Base-by-base conservation (phyloP, 306 rosid genomes). In the Vicia sativa region DNA sequence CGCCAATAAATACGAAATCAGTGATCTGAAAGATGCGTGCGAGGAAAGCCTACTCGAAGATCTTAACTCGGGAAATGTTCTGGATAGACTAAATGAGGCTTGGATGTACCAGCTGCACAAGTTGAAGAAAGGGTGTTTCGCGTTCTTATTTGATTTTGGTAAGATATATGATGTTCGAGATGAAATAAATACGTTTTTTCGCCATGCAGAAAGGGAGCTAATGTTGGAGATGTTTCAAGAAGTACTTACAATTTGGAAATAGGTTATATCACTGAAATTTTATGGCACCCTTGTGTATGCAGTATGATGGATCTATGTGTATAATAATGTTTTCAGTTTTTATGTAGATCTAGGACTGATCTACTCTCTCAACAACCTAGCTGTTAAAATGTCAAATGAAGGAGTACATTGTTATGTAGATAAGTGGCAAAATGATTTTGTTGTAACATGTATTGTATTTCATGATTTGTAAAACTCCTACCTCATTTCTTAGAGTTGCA, bases 31-130 rank as follows among this genome's bases (percentile, higher is more conserved):
- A 79, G 90, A 82, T 52, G 87, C 87, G 0, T 87, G 96, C 4
- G 95, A 90, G 84, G 88, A 87, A 50, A 84, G 96, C 79, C 84
- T 90, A 46, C 35, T 87, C 41, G 96, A 87, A 81, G 95, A 90
- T 80, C 90, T 87, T 21, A 86, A 82, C 82, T 82, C 89, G 0
- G 68, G 38, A 8, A 90, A 90, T 59, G 96, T 90, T 37, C 82
- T 86, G 2, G 88, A 76, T 73, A 87, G 95, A 77, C 81, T 90
- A 38, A 86, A 86, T 18, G 96, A 90, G 37, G 88, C 95, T 5
- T 81, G 86, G 86, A 71, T 87, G 23, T 84, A 86, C 81, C 83
- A 80, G 76, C 77, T 86, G 64, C 57, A 56, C 42, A 87, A 81
- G 81, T 81, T 87, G 68, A 90, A 84, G 82, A 90, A 87, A 77